phyloP scores from a whole-genome alignment of 2,329 filamentous ascomycete species.

The Ophiostoma triangulosporum region DNA sequence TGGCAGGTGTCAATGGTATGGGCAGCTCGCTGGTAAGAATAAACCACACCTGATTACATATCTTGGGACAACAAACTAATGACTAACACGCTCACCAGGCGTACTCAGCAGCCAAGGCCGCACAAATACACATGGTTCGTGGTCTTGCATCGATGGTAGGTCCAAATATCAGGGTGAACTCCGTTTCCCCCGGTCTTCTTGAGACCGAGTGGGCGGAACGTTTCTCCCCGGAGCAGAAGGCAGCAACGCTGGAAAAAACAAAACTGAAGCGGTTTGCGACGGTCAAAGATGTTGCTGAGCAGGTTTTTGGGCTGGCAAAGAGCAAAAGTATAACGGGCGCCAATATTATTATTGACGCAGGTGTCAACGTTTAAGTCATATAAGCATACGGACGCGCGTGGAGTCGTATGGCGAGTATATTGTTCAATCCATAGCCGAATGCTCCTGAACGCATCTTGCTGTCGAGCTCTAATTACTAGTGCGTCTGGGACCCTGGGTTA shows the following conservation, averaged over 20 bases:
- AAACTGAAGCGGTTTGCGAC: slow-evolving; percentile 45
- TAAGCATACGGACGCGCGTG: too few species aligned
- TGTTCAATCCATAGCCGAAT: too few species aligned
- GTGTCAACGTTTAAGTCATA: neutral
- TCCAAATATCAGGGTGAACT: slow-evolving; percentile 45
- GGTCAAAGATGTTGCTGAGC: slow-evolving; percentile 26
- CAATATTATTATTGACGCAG: slow-evolving; percentile 12
- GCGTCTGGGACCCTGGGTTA: too few species aligned
- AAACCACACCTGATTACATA: too few species aligned
- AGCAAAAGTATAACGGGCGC: slow-evolving; percentile 11
- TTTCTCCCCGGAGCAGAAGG: slow-evolving; percentile 43
- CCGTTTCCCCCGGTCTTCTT: slow-evolving; percentile 39
- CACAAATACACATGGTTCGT: slow-evolving; percentile 47
- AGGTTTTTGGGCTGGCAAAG: slow-evolving; percentile 8
- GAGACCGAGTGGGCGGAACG: slow-evolving; percentile 49
- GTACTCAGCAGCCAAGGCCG: slow-evolving; percentile 67
- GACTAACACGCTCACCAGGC: too few species aligned
- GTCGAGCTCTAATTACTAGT: too few species aligned
- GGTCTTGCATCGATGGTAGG: slow-evolving; percentile 38
- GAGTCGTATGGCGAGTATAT: too few species aligned
- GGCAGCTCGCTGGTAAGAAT: slow-evolving; percentile 43
- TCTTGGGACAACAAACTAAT: neutral
- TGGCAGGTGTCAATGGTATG: slow-evolving; percentile 50
- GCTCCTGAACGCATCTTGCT: too few species aligned
- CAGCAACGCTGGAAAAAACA: slow-evolving; percentile 37